Evolutionary conservation across 495 filamentous ascomycete genomes (phyloP).

Genomic region (Talaromyces ruber): DNA sequence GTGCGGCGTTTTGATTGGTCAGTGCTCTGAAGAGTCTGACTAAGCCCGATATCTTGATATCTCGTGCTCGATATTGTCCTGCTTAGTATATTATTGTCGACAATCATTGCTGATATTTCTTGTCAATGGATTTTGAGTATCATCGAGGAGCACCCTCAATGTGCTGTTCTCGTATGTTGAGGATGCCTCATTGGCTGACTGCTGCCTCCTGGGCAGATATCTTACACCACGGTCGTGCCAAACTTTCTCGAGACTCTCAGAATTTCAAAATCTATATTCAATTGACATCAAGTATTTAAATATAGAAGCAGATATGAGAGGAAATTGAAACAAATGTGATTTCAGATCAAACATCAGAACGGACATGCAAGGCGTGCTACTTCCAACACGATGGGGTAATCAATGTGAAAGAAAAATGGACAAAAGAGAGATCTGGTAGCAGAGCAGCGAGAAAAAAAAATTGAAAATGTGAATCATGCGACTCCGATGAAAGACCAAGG

Average conservation of each 20-base stretch:
- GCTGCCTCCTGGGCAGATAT: background rate
- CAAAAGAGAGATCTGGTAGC: background rate
- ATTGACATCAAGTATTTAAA: background rate
- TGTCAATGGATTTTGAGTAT: too few species aligned
- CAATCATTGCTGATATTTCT: too few species aligned
- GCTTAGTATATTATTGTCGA: too few species aligned
- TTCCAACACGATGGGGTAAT: background rate
- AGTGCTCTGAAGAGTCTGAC: background rate
- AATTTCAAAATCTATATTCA: background rate
- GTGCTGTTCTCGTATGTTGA: background rate
- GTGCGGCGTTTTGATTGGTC: background rate
- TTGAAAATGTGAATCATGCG: background rate
- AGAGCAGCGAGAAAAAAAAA: background rate
- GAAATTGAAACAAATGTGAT: background rate
- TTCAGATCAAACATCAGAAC: background rate
- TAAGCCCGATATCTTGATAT: too few species aligned
- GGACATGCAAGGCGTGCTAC: background rate
- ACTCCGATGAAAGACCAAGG: background rate
- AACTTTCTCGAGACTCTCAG: background rate
- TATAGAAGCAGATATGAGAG: background rate
- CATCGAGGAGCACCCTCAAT: too few species aligned
- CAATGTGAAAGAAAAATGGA: background rate
- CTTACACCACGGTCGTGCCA: background rate
- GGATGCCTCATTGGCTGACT: background rate
- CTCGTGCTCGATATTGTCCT: too few species aligned